phyloP scores from a whole-genome alignment of 2,329 filamentous ascomycete species.

The Fusarium chuoi region DNA sequence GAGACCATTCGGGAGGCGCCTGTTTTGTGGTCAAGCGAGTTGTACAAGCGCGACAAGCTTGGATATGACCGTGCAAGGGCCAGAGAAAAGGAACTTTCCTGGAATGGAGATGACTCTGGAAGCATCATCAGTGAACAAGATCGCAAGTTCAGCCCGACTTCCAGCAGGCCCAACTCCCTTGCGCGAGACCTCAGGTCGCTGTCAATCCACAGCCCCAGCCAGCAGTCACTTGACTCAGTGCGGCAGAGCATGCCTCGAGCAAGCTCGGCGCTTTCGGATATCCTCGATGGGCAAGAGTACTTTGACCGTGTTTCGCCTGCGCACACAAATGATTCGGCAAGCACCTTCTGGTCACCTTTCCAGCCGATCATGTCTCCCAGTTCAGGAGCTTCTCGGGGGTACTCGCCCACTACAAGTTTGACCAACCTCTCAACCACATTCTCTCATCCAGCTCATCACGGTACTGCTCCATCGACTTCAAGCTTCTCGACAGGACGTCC shows the following conservation, averaged over 20 bases:
- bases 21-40: constrained; percentile 90
- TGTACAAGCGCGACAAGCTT: constrained; percentile 82
- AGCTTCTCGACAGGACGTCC: constrained; percentile 66
- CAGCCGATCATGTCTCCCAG: constrained; percentile 74
- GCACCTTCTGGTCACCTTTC: constrained; percentile 91
- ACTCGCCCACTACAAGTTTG: constrained; percentile 71
- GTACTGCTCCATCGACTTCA: constrained; percentile 56
- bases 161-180: constrained; percentile 61
- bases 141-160: constrained; percentile 55
- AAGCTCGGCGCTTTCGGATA: constrained; percentile 69
- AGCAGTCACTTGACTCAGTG: constrained; percentile 76
- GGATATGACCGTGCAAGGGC: constrained; percentile 61
- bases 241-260: constrained; percentile 70
- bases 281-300: constrained; percentile 76
- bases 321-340: constrained; percentile 77
- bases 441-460: constrained; percentile 55
- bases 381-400: constrained; percentile 67
- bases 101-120: constrained; percentile 60
- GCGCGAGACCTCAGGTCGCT: constrained; percentile 67
- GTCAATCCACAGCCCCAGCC: constrained; percentile 71
- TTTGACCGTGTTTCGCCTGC: constrained; percentile 76
- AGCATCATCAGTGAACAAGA: constrained; percentile 67
- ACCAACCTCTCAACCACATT: constrained; percentile 66
- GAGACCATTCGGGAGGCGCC: constrained; percentile 86
- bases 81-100: constrained; percentile 59